Percentiles rank a stretch among this genome's conserved stretches.
These are phyloP conservation scores for Phaeoacremonium minimum DNA, from an alignment of 2,329 filamentous ascomycete species.

Conservation along the genomic window DNA sequence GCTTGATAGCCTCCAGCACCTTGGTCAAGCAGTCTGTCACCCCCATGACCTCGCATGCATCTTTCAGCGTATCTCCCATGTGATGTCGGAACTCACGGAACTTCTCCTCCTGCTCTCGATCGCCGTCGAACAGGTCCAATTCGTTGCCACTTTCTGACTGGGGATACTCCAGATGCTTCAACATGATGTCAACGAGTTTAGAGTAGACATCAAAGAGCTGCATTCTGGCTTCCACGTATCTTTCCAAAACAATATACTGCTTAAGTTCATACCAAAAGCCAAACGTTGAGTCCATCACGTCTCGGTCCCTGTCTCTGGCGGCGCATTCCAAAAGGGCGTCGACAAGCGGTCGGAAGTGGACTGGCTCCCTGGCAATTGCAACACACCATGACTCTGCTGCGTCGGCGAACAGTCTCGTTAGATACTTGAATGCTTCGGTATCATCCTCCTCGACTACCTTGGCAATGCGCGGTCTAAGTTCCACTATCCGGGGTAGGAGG, in stretches of 20 bases:
- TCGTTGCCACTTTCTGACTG: slow-evolving; percentile 69
- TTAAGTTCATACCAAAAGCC: slow-evolving; percentile 98
- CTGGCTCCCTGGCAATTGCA: slow-evolving; percentile 78
- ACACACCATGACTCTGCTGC: slow-evolving; percentile 94
- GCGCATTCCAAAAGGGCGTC: slow-evolving; percentile 92
- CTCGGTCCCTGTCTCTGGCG: slow-evolving; percentile 78
- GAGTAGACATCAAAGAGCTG: slow-evolving; percentile 79
- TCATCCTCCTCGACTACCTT: slow-evolving; percentile 78
- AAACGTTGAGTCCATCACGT: slow-evolving; percentile 92
- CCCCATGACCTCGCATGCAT: slow-evolving; percentile 93
- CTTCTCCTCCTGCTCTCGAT: slow-evolving; percentile 92
- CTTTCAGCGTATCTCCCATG: slow-evolving; percentile 97
- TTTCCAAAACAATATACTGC: slow-evolving; percentile 87
- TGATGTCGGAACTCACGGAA: slow-evolving; percentile 95
- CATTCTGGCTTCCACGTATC: slow-evolving; percentile 77
- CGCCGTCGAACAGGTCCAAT: slow-evolving; percentile 87
- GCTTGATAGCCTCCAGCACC: slow-evolving; percentile 77
- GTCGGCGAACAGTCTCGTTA: slow-evolving; percentile 88
- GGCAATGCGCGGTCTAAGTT: slow-evolving; percentile 71
- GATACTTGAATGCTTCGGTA: slow-evolving; percentile 76
- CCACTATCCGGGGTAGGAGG: slow-evolving; percentile 76
- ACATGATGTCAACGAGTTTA: slow-evolving; percentile 86
- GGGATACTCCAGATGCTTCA: slow-evolving; percentile 86
- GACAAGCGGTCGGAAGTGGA: slow-evolving; percentile 78
- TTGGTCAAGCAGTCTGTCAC: slow-evolving; percentile 88